phyloP scores from a whole-genome alignment of 495 filamentous ascomycete genomes.

The Aspergillus diversus region DNA sequence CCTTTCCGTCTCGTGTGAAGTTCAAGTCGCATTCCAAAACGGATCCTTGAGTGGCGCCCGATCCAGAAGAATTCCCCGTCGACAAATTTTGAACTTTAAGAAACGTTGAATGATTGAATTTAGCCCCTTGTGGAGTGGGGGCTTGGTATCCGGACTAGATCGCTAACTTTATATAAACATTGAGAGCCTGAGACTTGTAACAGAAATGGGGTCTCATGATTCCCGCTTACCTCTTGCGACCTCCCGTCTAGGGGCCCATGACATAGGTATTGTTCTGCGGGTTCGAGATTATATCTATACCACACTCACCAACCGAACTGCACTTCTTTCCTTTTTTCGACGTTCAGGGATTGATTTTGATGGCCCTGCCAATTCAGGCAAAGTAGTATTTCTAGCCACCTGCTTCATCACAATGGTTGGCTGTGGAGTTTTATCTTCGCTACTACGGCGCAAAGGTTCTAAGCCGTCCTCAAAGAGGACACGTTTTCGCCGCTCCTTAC shows the following conservation, averaged over 20 bases:
- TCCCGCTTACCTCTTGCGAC: slow-evolving; percentile 10
- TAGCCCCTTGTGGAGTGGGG: slow-evolving; percentile 18
- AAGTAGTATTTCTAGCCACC: slow-evolving; percentile 42
- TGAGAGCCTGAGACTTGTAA: not conserved
- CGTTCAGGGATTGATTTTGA: slow-evolving; percentile 30
- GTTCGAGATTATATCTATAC: slow-evolving; percentile 19
- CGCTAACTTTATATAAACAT: slow-evolving; percentile 25
- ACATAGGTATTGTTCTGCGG: slow-evolving; percentile 14
- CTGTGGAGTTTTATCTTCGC: slow-evolving; percentile 43
- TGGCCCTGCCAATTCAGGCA: slow-evolving; percentile 36
- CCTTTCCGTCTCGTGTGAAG: slow-evolving; percentile 27
- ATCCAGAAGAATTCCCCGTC: slow-evolving; percentile 4
- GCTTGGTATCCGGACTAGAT: slow-evolving; percentile 15
- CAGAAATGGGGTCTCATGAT: slow-evolving; percentile 23
- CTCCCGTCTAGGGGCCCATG: slow-evolving; percentile 9
- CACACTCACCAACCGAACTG: slow-evolving; percentile 15
- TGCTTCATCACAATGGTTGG: slow-evolving; percentile 46
- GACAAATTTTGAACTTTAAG: slow-evolving; percentile 14
- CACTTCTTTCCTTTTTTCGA: slow-evolving; percentile 26
- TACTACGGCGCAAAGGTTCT: slow-evolving; percentile 34
- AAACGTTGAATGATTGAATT: slow-evolving; percentile 15
- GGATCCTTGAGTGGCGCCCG: slow-evolving; percentile 17
- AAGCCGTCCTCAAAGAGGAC: slow-evolving; percentile 20
- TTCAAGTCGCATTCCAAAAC: slow-evolving; percentile 33
- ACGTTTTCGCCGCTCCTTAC: slow-evolving; percentile 29